Conservation (phyloP, 345 rosid genomes). For the Reutealis trisperma region DNA sequence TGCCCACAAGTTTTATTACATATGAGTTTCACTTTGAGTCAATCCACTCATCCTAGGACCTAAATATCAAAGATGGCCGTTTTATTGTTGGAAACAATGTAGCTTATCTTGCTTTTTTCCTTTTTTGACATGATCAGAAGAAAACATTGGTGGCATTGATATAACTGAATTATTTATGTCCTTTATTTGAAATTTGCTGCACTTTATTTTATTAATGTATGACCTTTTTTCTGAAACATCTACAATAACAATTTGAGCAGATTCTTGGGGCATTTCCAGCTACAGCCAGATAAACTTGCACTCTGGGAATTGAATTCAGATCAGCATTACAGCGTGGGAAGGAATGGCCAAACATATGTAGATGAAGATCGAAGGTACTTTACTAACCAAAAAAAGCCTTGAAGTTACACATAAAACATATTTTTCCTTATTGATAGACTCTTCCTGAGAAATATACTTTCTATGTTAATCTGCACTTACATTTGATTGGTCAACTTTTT, state of each 20-base stretch:
- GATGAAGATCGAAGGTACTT: slow-evolving; percentile 69
- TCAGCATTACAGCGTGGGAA: slow-evolving; percentile 47
- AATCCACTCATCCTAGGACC: neutral
- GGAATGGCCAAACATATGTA: slow-evolving; percentile 56
- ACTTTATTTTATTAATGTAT: neutral
- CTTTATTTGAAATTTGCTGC: slow-evolving; percentile 11
- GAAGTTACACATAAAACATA: neutral
- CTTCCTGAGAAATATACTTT: neutral
- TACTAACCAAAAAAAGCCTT: slow-evolving; percentile 22
- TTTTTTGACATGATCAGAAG: neutral
- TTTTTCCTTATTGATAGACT: neutral
- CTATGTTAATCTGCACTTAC: slow-evolving; percentile 10
- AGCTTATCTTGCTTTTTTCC: neutral
- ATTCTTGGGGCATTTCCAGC: slow-evolving; percentile 91
- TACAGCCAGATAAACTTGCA: slow-evolving; percentile 68
- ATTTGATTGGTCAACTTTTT: slow-evolving; percentile 21
- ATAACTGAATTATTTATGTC: neutral
- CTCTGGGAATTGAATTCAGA: slow-evolving; percentile 81
- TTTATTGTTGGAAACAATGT: neutral
- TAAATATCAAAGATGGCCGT: neutral
- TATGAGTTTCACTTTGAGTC: neutral
- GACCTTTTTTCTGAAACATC: neutral
- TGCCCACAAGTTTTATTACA: neutral
- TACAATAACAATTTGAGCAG: slow-evolving; percentile 41
- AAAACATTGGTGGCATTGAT: neutral